phyloP scores from a whole-genome alignment of 2,329 filamentous ascomycete genomes.

The Colletotrichum gloeosporioides region DNA sequence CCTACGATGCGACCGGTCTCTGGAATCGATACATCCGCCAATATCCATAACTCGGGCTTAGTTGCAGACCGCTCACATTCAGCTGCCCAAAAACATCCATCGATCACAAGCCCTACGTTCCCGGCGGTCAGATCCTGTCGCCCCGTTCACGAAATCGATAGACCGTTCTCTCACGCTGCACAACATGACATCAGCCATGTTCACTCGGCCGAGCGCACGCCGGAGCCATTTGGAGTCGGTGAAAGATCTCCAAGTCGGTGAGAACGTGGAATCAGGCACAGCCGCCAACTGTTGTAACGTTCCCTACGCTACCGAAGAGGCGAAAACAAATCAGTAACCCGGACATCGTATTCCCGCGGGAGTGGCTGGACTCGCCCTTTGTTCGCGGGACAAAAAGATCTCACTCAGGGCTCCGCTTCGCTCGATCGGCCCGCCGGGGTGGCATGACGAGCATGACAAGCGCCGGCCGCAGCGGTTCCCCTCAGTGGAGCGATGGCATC shows the following conservation, averaged over 20 bases:
- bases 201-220: neutral
- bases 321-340: neutral
- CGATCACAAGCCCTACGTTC: neutral
- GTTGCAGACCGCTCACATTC: neutral
- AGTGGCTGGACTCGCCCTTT: neutral
- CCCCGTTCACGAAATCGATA: neutral
- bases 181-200: neutral
- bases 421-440: neutral
- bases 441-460: constrained; percentile 8
- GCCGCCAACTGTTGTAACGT: constrained; percentile 6
- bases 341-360: neutral
- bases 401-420: neutral
- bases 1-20: neutral
- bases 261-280: neutral
- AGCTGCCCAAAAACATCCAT: neutral
- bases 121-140: neutral
- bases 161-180: neutral
- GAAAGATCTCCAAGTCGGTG: neutral
- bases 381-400: neutral
- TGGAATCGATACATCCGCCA: neutral
- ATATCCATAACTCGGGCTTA: neutral
- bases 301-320: neutral
- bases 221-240: neutral
- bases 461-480: neutral
- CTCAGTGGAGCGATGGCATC: neutral